phyloP scores from a whole-genome alignment of 768 basidiomycete genomes.

The Kwoniella shandongensis region DNA sequence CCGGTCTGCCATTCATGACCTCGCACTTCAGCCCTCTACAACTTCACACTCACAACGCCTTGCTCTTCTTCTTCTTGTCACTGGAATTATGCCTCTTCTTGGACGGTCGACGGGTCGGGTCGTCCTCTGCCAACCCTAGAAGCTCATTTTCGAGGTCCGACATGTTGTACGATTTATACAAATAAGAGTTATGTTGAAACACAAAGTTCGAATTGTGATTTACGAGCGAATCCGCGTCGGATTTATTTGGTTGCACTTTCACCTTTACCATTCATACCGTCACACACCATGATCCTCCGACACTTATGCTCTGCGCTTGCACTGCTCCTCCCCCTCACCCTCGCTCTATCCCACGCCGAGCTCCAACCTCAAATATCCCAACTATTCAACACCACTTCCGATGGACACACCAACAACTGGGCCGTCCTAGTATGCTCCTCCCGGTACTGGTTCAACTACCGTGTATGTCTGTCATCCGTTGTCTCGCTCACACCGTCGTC shows the following conservation, averaged over 20 bases:
- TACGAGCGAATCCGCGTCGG: slow-evolving; percentile 10
- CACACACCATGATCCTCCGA: slow-evolving; percentile 6
- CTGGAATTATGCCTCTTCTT: slow-evolving; percentile 18
- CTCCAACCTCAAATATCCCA: slow-evolving; percentile 29
- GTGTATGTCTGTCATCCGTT: slow-evolving; percentile 60
- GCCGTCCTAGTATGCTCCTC: slow-evolving; percentile 94
- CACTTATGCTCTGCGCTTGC: slow-evolving; percentile 4
- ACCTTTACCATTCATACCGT: background rate
- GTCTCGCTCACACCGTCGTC: background rate
- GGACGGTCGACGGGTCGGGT: slow-evolving; percentile 21
- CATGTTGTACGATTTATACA: slow-evolving; percentile 27
- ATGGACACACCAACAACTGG: slow-evolving; percentile 92
- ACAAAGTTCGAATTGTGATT: background rate
- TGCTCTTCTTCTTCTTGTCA: slow-evolving; percentile 67
- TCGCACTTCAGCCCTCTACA: background rate
- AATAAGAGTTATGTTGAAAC: too few species aligned
- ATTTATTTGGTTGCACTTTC: background rate
- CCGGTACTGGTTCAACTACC: slow-evolving; percentile 97
- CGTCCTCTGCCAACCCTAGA: slow-evolving; percentile 52
- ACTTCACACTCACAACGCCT: slow-evolving; percentile 38
- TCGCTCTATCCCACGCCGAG: slow-evolving; percentile 8
- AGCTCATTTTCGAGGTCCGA: slow-evolving; percentile 52
- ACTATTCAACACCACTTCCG: slow-evolving; percentile 22
- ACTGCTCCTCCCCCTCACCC: slow-evolving; percentile 1
- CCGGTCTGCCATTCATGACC: background rate